phyloP scores from a whole-genome alignment of 1,284 basidiomycete species.

The Sanghuangporus baumii region DNA sequence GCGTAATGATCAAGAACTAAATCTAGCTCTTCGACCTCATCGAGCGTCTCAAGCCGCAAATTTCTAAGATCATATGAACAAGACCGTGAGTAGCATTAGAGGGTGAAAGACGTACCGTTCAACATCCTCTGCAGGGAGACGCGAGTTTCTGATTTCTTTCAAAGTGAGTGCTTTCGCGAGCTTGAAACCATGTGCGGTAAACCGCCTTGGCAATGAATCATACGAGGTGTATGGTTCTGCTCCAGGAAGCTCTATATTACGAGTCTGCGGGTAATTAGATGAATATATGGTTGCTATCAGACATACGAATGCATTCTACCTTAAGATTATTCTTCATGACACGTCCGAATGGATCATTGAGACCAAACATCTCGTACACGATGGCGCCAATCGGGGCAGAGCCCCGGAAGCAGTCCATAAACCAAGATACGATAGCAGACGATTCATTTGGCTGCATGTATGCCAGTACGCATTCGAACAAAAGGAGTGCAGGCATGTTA shows the following conservation, averaged over 20 bases:
- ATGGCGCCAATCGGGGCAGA: slow-evolving; percentile 44
- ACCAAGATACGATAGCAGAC: slow-evolving; percentile 67
- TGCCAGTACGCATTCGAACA: slow-evolving; percentile 91
- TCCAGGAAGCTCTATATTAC: slow-evolving; percentile 73
- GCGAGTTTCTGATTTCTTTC: slow-evolving; percentile 57
- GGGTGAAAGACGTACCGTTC: slow-evolving; percentile 43
- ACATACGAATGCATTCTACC: slow-evolving; percentile 33
- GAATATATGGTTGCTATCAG: neutral
- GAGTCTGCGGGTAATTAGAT: slow-evolving; percentile 40
- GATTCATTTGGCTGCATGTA: slow-evolving; percentile 71
- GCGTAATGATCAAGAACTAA: slow-evolving; percentile 85
- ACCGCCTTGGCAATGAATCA: slow-evolving; percentile 57
- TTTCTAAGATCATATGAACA: slow-evolving; percentile 44
- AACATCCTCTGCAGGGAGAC: slow-evolving; percentile 51
- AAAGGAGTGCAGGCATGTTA: slow-evolving; percentile 67
- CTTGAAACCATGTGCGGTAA: slow-evolving; percentile 51
- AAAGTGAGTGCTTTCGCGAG: slow-evolving; percentile 55
- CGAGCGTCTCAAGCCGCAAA: slow-evolving; percentile 74
- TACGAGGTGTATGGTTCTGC: slow-evolving; percentile 55
- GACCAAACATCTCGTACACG: slow-evolving; percentile 88
- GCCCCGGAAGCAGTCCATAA: slow-evolving; percentile 49
- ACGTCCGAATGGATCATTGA: slow-evolving; percentile 78
- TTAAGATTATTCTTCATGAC: slow-evolving; percentile 86
- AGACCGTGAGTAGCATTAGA: slow-evolving; percentile 2
- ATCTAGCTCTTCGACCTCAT: slow-evolving; percentile 89